Base-by-base conservation (phyloP, 352 stramenopile genomes). In the Phytophthora palmivora region DNA sequence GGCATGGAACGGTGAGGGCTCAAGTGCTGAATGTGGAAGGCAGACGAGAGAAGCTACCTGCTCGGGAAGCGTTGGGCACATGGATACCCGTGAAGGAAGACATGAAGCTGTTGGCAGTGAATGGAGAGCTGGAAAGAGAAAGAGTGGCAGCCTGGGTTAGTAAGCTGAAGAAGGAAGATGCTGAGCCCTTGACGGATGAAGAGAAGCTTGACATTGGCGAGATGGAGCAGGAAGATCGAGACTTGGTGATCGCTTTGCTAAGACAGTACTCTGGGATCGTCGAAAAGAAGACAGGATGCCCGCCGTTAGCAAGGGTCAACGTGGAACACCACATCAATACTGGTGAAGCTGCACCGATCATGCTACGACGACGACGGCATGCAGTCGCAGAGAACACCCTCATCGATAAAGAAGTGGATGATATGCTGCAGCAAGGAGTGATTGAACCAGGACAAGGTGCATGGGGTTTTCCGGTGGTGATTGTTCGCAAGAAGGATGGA, bases 391-490 rank as follows among this genome's bases (percentile, higher is more conserved):
- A 72, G 34, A 58, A 67, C 16, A 26, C 44, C 21, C 11, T 67
- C 12, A 67, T 67, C 1, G 50, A 52, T 1, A 56, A 53, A n/a
- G n/a, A n/a, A n/a, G n/a, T n/a, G n/a, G n/a, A n/a, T n/a, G n/a
- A n/a, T n/a, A n/a, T n/a, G n/a, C n/a, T n/a, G n/a, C n/a, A n/a
- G n/a, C n/a, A n/a, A n/a, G 59, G 43, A 1, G 42, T 74, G 3
- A 53, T 70, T 16, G 48, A 74, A 30, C 19, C 32, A 33, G 58
- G 45, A 15, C 39, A 48, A 19, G 58, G 54, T 1, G 44, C 58
- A 1, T 75, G 56, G 67, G 55, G 60, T 10, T 68, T 70, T 28
- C 67, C 60, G 0, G 67, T 75, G 12, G 42, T 61, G 0, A 30
- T 75, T 0, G 60, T 68, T 0, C 30, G 0, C 11, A 49, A 49